Conservation (phyloP, 1,139 yeast genomes). For the Maudiozyma humilis region DNA sequence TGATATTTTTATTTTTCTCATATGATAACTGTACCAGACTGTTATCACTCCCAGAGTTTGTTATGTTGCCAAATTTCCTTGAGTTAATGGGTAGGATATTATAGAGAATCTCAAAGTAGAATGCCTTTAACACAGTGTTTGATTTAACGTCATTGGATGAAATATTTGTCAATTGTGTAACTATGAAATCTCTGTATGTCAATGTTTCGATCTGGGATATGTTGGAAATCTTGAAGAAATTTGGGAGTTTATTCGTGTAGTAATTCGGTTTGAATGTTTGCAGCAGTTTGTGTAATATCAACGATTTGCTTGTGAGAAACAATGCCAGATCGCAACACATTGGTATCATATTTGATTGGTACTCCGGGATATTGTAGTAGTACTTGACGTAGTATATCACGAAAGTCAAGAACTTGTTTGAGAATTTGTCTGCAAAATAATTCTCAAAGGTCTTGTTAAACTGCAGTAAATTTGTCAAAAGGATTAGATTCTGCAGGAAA, state of each 20-base stretch:
- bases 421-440: slow-evolving; percentile 41
- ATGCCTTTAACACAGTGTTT: slow-evolving; percentile 35
- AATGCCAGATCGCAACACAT: slow-evolving; percentile 53
- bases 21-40: slow-evolving; percentile 5
- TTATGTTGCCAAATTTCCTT: slow-evolving; percentile 14
- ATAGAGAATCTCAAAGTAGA: slow-evolving; percentile 49
- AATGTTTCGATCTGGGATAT: slow-evolving; percentile 24
- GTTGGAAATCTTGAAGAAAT: slow-evolving; percentile 34
- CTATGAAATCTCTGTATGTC: slow-evolving; percentile 56
- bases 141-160: slow-evolving; percentile 34
- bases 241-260: slow-evolving; percentile 43
- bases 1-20: slow-evolving; percentile 18
- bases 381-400: slow-evolving; percentile 51
- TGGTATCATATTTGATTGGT: slow-evolving; percentile 44
- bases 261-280: slow-evolving; percentile 36
- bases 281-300: slow-evolving; percentile 36
- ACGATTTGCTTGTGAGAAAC: slow-evolving; percentile 48
- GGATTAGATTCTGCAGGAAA: slow-evolving; percentile 48
- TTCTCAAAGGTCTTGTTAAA: slow-evolving; percentile 52
- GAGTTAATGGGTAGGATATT: slow-evolving; percentile 47
- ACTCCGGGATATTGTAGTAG: slow-evolving; percentile 37
- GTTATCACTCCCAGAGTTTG: slow-evolving; percentile 13
- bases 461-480: slow-evolving; percentile 72
- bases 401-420: slow-evolving; percentile 47
- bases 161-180: slow-evolving; percentile 44